A percentile compares a stretch with the other conserved stretches of the same genome.
Evolutionary conservation across 371 early-diverging fungal genomes (phyloP).

Genomic region (Mucor piriformis): DNA sequence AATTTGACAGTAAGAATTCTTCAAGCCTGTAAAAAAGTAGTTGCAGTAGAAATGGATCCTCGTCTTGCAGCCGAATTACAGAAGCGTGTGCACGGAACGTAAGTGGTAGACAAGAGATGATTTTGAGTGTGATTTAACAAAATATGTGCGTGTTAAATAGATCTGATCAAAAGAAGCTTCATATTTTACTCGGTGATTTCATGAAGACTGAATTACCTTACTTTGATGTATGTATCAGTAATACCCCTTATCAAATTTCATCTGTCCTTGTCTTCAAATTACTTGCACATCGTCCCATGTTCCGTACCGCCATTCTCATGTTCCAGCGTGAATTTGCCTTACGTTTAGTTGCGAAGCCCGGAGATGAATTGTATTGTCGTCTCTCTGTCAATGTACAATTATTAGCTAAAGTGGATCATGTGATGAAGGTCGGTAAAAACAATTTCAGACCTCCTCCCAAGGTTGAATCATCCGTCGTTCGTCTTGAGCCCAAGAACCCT

Average conservation of each 20-base stretch:
- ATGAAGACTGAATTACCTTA: slow-evolving; percentile 96
- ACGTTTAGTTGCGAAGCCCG: slow-evolving; percentile 96
- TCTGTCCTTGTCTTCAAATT: slow-evolving; percentile 98
- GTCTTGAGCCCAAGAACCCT: slow-evolving; percentile 93
- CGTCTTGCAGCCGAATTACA: slow-evolving; percentile 97
- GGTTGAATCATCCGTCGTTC: slow-evolving; percentile 97
- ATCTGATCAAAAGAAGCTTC: slow-evolving; percentile 84
- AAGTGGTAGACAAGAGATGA: slow-evolving; percentile 29
- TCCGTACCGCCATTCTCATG: slow-evolving; percentile 96
- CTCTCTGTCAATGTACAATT: slow-evolving; percentile 98
- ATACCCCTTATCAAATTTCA: slow-evolving; percentile 99
- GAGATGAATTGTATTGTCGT: slow-evolving; percentile 94
- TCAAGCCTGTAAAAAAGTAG: slow-evolving; percentile 91
- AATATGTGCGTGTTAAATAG: slow-evolving; percentile 32
- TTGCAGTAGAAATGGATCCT: slow-evolving; percentile 98
- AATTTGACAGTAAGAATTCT: slow-evolving; percentile 98
- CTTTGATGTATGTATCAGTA: slow-evolving; percentile 99
- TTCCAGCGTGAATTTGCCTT: slow-evolving; percentile 99
- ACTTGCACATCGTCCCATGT: slow-evolving; percentile 90
- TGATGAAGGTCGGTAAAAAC: slow-evolving; percentile 98
- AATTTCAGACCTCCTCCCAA: slow-evolving; percentile 99
- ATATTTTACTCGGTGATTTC: slow-evolving; percentile 98
- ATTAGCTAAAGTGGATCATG: slow-evolving; percentile 93
- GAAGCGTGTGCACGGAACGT: slow-evolving; percentile 97
- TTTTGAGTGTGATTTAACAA: no score